Percentiles rank a stretch among this genome's conserved stretches.
Evolutionary conservation across 345 rosid species (phyloP).

Genomic region (Hirschfeldia incana): DNA sequence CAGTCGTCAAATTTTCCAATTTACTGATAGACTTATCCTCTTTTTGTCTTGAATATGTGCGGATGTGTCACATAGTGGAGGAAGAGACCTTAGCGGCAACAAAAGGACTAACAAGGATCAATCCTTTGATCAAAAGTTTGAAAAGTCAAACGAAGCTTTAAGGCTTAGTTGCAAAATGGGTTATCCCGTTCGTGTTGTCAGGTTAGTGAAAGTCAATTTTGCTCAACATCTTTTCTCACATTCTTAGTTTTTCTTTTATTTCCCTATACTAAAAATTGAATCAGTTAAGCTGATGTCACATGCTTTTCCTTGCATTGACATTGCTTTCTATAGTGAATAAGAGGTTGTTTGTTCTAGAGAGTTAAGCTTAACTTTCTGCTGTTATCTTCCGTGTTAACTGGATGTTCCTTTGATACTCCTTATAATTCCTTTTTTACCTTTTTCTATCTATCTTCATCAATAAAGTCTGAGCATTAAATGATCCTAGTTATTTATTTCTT

Average conservation of each 20-base stretch:
- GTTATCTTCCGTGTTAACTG: neutral
- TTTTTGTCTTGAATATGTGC: neutral
- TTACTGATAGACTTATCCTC: neutral
- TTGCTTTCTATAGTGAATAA: neutral
- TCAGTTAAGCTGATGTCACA: neutral
- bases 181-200: conserved; percentile 81
- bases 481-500: neutral
- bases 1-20: neutral
- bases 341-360: neutral
- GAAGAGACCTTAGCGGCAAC: conserved; percentile 81
- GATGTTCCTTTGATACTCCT: neutral
- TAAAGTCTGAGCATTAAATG: neutral
- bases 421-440: neutral
- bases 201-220: conserved; percentile 38
- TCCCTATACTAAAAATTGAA: neutral
- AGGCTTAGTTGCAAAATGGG: conserved; percentile 69
- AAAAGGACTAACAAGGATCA: conserved; percentile 69
- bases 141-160: conserved; percentile 58
- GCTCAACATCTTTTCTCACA: neutral
- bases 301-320: neutral
- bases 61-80: conserved; percentile 46
- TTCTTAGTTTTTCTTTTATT: neutral
- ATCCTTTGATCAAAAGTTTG: conserved; percentile 69
- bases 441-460: neutral
- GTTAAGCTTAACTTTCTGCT: neutral